Evolutionary conservation across 2,329 filamentous ascomycete genomes (phyloP).

Genomic region (Aspergillus sp.): DNA sequence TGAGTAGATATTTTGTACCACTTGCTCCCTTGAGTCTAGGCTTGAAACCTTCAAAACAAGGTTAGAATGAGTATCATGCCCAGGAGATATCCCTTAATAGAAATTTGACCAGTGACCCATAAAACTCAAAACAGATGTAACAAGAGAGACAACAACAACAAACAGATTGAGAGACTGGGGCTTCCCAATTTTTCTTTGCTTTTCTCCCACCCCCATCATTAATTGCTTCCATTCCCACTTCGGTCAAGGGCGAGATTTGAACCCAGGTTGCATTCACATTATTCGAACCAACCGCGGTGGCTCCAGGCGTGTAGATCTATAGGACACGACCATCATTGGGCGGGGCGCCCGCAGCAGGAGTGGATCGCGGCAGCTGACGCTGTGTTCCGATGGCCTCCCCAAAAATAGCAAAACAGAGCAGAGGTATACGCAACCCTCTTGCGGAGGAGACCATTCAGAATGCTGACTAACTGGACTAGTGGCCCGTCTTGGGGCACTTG

Average conservation of each 20-base stretch:
- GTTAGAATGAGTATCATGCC: neutral
- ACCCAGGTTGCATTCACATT: neutral
- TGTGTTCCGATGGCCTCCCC: slow-evolving; percentile 6
- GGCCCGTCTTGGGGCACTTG: neutral
- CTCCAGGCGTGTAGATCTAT: slow-evolving; percentile 4
- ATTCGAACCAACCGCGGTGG: neutral
- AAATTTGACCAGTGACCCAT: neutral
- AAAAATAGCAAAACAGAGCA: slow-evolving; percentile 16
- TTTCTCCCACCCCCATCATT: neutral
- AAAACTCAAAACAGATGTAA: neutral
- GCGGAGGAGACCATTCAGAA: neutral
- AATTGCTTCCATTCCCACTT: neutral
- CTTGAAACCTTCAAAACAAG: neutral
- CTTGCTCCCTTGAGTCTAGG: neutral
- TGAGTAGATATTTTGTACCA: neutral
- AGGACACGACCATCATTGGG: slow-evolving; percentile 1
- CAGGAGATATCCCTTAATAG: too few relatives aligned
- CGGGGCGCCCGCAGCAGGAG: neutral
- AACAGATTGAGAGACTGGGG: too few relatives aligned
- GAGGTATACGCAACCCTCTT: slow-evolving; percentile 20
- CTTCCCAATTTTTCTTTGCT: neutral
- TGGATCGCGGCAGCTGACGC: neutral
- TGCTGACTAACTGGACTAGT: slow-evolving; percentile 1
- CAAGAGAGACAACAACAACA: neutral
- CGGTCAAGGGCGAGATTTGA: neutral